A percentile compares a stretch with the other conserved stretches of the same genome.
Conservation (phyloP, 768 basidiomycete genomes). For the Suillus cothurnatus region DNA sequence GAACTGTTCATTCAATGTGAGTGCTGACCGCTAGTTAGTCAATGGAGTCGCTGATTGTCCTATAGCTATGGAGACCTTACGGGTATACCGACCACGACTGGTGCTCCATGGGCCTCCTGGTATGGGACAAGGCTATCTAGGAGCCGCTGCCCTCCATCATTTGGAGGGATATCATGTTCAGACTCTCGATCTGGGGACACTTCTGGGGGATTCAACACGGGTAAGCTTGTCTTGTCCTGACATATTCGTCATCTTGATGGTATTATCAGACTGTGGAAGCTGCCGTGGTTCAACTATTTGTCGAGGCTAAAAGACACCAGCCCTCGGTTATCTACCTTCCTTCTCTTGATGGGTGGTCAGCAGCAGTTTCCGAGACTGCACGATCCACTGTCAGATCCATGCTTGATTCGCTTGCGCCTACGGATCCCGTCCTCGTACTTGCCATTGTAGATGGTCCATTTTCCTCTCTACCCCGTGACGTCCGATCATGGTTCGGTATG, state of each 20-base stretch:
- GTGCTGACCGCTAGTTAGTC: conserved; percentile 24
- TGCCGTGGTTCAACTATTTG: conserved; percentile 90
- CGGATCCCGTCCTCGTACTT: conserved; percentile 91
- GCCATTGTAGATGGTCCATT: conserved; percentile 85
- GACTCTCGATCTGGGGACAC: conserved; percentile 84
- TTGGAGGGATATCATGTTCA: conserved; percentile 96
- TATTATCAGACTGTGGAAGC: conserved; percentile 78
- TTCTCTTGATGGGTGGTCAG: conserved; percentile 82
- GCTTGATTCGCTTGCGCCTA: conserved; percentile 88
- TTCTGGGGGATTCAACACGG: conserved; percentile 87
- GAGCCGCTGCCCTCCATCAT: conserved; percentile 89
- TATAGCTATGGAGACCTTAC: conserved; percentile 86
- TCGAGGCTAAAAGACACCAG: conserved; percentile 96
- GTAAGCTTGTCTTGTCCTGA: conserved; percentile 46
- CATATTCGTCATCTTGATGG: conserved; percentile 8
- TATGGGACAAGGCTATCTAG: conserved; percentile 91
- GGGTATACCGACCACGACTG: conserved; percentile 88
- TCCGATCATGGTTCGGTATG: conserved; percentile 89
- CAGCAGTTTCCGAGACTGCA: conserved; percentile 81
- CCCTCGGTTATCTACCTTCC: conserved; percentile 97
- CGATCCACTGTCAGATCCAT: conserved; percentile 86
- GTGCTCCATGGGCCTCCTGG: conserved; percentile 79
- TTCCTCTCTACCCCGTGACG: conserved; percentile 72
- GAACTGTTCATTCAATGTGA: conserved; percentile 87
- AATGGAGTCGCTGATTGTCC: conserved; percentile 10